A percentile compares a stretch with the other conserved stretches of the same genome.
These are phyloP conservation scores for Gonapodya prolifera DNA, from an alignment of 192 early-diverging fungal species.

Conservation along the genomic window DNA sequence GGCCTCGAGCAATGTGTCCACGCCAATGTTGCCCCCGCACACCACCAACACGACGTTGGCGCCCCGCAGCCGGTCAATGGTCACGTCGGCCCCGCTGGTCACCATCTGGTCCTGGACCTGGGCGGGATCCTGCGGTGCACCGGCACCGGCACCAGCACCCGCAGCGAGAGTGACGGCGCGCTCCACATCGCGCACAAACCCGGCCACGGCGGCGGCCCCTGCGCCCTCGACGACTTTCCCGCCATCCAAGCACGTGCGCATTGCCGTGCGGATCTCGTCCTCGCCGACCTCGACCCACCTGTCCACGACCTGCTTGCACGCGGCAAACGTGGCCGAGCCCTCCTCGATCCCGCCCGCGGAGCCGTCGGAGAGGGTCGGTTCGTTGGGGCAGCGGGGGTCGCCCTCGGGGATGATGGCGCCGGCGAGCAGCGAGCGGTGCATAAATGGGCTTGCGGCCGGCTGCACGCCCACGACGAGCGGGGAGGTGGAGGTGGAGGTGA, in stretches of 20 bases:
- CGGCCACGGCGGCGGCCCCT: constrained; percentile 79
- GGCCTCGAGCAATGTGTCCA: not conserved
- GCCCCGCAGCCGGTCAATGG: not conserved
- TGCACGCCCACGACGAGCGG: constrained; percentile 80
- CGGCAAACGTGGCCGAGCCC: constrained; percentile 6
- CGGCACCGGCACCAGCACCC: not conserved
- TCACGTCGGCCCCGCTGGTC: not conserved
- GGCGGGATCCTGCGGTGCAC: not conserved
- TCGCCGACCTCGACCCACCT: constrained; percentile 83
- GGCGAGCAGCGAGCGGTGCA: not conserved
- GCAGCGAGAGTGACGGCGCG: no score
- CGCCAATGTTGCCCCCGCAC: not conserved
- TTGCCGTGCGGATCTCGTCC: constrained; percentile 84
- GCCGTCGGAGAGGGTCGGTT: not conserved
- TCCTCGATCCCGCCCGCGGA: not conserved
- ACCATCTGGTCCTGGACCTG: not conserved
- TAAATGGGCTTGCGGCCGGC: constrained; percentile 55
- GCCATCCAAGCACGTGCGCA: constrained; percentile 55
- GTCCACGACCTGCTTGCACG: constrained; percentile 51
- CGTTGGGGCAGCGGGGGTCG: not conserved
- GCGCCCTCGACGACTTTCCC: constrained; percentile 94
- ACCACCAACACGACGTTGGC: constrained; percentile 1
- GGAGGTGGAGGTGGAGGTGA: constrained; percentile 78
- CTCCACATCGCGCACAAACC: constrained; percentile 43
- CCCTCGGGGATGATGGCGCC: not conserved